Evolutionary conservation across 2,329 filamentous ascomycete species (phyloP).

Genomic region (Venturiaceae sp.): DNA sequence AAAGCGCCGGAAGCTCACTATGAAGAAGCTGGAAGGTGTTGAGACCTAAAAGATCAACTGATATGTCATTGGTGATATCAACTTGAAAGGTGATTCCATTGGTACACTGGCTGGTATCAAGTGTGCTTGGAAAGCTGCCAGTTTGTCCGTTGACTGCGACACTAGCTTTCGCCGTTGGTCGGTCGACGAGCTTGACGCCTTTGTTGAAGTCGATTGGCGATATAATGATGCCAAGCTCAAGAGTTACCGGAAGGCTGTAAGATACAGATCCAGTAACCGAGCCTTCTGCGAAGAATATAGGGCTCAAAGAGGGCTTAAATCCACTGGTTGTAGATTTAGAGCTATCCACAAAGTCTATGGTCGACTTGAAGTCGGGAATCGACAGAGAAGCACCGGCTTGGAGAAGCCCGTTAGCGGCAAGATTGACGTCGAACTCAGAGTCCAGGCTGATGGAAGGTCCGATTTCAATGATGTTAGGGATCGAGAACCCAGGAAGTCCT

Average conservation of each 20-base stretch:
- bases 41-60: neutral
- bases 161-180: neutral
- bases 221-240: neutral
- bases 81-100: neutral
- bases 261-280: neutral
- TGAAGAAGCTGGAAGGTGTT: neutral
- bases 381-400: neutral
- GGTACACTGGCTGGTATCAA: neutral
- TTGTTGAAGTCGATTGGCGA: neutral
- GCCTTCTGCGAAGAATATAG: neutral
- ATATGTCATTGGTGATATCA: neutral
- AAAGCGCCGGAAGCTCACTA: neutral
- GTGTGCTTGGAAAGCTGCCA: no score
- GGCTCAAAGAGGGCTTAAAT: neutral
- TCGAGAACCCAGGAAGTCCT: neutral
- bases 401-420: neutral
- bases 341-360: neutral
- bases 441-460: neutral
- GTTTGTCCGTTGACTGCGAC: neutral
- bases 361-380: neutral
- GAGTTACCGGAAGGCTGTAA: neutral
- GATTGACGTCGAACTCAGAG: neutral
- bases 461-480: neutral
- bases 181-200: neutral
- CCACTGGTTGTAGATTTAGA: neutral